Evolutionary conservation across 768 basidiomycete species (phyloP).

Genomic region (Pleurotus eryngii): DNA sequence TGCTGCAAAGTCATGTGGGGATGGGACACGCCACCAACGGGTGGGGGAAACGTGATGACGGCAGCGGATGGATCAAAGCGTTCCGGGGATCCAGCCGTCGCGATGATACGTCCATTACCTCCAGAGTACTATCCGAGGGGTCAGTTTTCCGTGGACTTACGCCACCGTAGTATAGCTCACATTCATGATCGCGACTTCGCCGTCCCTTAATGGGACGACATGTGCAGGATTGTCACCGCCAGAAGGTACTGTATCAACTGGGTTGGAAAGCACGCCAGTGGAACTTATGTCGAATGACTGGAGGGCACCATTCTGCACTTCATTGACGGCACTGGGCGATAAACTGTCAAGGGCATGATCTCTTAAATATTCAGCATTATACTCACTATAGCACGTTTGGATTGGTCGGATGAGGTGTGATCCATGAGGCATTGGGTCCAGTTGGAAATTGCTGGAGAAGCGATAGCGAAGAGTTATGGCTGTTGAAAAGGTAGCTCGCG

Average conservation of each 20-base stretch:
- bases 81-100: constrained; percentile 36
- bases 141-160: too few relatives aligned
- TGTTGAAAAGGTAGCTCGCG: constrained; percentile 60
- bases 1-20: constrained; percentile 67
- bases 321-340: constrained; percentile 54
- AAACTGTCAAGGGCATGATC: neutral
- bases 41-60: constrained; percentile 52
- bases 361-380: neutral
- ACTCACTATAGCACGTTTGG: constrained; percentile 60
- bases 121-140: constrained; percentile 37
- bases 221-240: constrained; percentile 53
- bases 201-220: constrained; percentile 46
- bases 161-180: constrained; percentile 20
- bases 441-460: constrained; percentile 46
- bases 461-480: constrained; percentile 43
- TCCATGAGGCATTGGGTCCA: constrained; percentile 59
- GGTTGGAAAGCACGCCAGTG: constrained; percentile 40
- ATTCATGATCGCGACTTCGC: constrained; percentile 59
- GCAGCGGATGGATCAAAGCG: constrained; percentile 32
- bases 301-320: constrained; percentile 43
- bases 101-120: constrained; percentile 53
- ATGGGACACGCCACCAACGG: constrained; percentile 44
- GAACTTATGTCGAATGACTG: constrained; percentile 54
- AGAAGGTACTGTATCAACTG: constrained; percentile 44
- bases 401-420: constrained; percentile 53